Base-by-base conservation (phyloP, 768 basidiomycete genomes). In the Saitozyma podzolica region DNA sequence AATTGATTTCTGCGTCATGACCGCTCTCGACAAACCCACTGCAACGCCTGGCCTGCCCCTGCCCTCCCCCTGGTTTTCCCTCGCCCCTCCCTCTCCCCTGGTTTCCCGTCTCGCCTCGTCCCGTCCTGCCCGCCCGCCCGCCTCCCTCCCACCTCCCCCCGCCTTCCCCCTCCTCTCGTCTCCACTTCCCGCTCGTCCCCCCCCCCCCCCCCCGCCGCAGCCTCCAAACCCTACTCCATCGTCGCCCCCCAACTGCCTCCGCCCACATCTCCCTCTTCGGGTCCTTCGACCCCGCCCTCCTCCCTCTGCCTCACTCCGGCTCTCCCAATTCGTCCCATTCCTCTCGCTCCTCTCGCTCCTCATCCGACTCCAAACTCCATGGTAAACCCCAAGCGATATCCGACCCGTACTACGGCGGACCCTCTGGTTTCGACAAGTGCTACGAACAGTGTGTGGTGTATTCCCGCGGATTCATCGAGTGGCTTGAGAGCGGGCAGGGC, bases 361-460 rank as follows among this genome's bases (percentile, higher is more conserved):
- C 29, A 5, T 29, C 29, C 29, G 29, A 40, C 45, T 39, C 61
- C 20, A 37, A 58, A 55, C 29, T 63, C 61, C 10, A 19, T 39
- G 42, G 43, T 54, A 43, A 62, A 29, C 73, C 81, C 82, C 52
- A 84, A 84, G 83, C 87, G 16, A 92, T 96, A 64, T 82, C 83
- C 10, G 93, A 95, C 76, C 93, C 93, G 6, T 76, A 76, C 49
- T 95, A 92, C 77, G 92, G 90, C 64, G 85, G 85, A 41, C 80
- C 82, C 40, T 87, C 81, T 62, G 89, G 84, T 2, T 95, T 95
- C 64, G 90, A 92, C 74, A 80, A 81, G 50, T 85, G 86, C n/a
- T 94, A 87, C 68, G 80, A 87, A 68, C 89, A 91, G 74, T 93
- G 92, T 70, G 83, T 86, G 29, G 74, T 73, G 51, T 84, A 92